Evolutionary conservation across 2,329 filamentous ascomycete species (phyloP).

Genomic region (Byssothecium circinans): DNA sequence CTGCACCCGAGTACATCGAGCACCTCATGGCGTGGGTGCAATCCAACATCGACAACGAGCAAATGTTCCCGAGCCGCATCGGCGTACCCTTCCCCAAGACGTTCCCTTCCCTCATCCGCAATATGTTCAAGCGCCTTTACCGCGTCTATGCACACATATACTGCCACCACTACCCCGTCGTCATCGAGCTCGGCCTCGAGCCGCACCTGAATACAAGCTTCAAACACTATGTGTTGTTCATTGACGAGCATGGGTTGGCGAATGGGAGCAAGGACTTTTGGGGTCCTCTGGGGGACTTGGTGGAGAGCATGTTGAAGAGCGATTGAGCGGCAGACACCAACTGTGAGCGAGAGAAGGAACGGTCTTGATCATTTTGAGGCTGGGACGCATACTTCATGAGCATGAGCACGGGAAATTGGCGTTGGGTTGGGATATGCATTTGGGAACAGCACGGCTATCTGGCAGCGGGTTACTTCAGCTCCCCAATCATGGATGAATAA

Average conservation of each 20-base stretch:
- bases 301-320: slow-evolving; percentile 96
- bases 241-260: slow-evolving; percentile 91
- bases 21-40: slow-evolving; percentile 98
- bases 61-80: slow-evolving; percentile 91
- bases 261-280: slow-evolving; percentile 91
- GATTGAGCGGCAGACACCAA: slow-evolving; percentile 56
- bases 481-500: neutral
- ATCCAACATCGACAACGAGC: slow-evolving; percentile 90
- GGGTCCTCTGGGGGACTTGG: slow-evolving; percentile 90
- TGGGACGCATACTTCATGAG: neutral
- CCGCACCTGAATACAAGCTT: slow-evolving; percentile 98
- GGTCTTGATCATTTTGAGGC: neutral
- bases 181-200: slow-evolving; percentile 91
- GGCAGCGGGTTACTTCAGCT: neutral
- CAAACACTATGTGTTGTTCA: slow-evolving; percentile 99
- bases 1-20: slow-evolving; percentile 95
- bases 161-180: slow-evolving; percentile 96
- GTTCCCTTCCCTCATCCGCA: slow-evolving; percentile 89
- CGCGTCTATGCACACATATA: slow-evolving; percentile 97
- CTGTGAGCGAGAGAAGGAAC: neutral
- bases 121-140: slow-evolving; percentile 99
- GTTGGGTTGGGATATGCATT: neutral
- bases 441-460: neutral
- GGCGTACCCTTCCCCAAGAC: slow-evolving; percentile 91
- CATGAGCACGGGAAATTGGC: neutral